Conservation (phyloP, 2,329 filamentous ascomycete genomes). For the Dothideomycetidae sp. region DNA sequence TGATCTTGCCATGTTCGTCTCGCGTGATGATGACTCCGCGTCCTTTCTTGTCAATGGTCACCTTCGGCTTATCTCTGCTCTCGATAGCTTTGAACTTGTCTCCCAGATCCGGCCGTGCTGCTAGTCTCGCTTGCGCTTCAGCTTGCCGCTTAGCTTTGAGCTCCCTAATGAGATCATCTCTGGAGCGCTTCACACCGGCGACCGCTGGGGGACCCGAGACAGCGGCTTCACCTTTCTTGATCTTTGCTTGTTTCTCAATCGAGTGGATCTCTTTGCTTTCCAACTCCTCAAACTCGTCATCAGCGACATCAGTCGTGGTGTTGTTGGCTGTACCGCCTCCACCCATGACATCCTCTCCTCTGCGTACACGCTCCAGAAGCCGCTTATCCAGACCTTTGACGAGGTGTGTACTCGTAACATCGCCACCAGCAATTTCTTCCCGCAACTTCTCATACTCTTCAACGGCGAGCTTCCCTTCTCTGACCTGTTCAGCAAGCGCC, state of each 20-base stretch:
- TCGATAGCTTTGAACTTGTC: slow-evolving; percentile 41
- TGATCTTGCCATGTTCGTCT: slow-evolving; percentile 45
- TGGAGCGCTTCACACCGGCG: slow-evolving; percentile 37
- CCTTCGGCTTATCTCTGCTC: slow-evolving; percentile 36
- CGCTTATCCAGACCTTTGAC: slow-evolving; percentile 87
- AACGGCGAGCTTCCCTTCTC: slow-evolving; percentile 70
- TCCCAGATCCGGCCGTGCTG: slow-evolving; percentile 36
- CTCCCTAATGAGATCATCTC: slow-evolving; percentile 46
- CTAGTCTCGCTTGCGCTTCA: slow-evolving; percentile 29
- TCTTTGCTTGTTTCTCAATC: slow-evolving; percentile 43
- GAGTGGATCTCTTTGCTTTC: slow-evolving; percentile 55
- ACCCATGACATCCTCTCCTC: slow-evolving; percentile 45
- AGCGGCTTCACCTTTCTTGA: slow-evolving; percentile 28
- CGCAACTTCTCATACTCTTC: slow-evolving; percentile 62
- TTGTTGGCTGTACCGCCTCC: slow-evolving; percentile 25
- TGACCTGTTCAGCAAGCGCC: slow-evolving; percentile 66
- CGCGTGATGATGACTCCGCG: slow-evolving; percentile 46
- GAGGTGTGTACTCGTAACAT: slow-evolving; percentile 66
- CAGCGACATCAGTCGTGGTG: slow-evolving; percentile 21
- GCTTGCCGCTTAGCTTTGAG: slow-evolving; percentile 41
- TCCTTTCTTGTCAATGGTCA: slow-evolving; percentile 41
- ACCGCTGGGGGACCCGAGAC: slow-evolving; percentile 32
- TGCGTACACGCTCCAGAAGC: slow-evolving; percentile 53
- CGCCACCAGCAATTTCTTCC: slow-evolving; percentile 66
- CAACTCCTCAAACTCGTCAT: slow-evolving; percentile 38